phyloP scores from a whole-genome alignment of 176 grass and related monocot genomes.

The Bothriochloa decipiens region DNA sequence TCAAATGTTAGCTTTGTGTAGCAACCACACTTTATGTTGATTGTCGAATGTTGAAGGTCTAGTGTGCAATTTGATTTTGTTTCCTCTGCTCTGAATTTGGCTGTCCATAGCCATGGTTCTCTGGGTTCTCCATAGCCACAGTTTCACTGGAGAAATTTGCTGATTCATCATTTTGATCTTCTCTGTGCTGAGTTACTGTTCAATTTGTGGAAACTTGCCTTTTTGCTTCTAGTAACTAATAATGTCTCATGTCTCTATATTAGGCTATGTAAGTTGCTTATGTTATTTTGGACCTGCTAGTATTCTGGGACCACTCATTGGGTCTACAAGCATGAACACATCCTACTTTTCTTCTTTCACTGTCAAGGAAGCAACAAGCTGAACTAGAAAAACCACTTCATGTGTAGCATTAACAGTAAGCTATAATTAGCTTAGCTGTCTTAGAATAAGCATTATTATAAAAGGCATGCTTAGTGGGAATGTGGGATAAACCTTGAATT shows the following conservation, averaged over 20 bases:
- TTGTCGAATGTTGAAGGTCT: constrained; percentile 16
- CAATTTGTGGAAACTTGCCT: background rate
- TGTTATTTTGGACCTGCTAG: background rate
- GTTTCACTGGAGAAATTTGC: background rate
- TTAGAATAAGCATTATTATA: background rate
- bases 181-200: background rate
- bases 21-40: background rate
- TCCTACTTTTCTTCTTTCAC: background rate
- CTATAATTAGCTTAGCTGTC: background rate
- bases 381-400: constrained; percentile 3
- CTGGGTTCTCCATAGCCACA: background rate
- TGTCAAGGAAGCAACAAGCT: constrained; percentile 2
- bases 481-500: background rate
- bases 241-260: background rate
- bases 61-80: background rate
- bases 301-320: constrained; percentile 4
- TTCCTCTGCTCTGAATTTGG: background rate
- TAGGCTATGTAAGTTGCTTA: background rate
- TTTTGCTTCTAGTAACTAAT: background rate
- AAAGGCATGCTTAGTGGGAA: background rate
- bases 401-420: constrained; percentile 14
- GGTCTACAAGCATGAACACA: background rate
- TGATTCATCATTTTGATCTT: background rate
- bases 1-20: constrained; percentile 8
- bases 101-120: background rate